phyloP scores from a whole-genome alignment of 306 rosid genomes.

The Pyrus bretschneideri region DNA sequence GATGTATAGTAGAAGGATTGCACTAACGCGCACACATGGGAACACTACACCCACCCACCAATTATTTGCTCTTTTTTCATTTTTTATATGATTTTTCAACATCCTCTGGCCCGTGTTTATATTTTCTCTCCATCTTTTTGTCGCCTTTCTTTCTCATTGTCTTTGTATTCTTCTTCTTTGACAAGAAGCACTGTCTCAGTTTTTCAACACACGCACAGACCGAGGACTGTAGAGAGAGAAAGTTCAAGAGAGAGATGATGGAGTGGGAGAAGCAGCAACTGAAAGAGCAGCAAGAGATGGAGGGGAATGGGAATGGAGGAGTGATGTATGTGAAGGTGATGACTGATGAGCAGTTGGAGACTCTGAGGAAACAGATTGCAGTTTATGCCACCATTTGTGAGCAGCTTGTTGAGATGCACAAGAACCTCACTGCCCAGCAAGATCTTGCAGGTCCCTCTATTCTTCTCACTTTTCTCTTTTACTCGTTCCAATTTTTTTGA shows the following conservation, averaged over 20 bases:
- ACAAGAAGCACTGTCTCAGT: neutral
- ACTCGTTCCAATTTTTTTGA: neutral
- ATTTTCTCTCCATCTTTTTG: conserved; percentile 4
- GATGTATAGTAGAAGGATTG: neutral
- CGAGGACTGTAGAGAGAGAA: neutral
- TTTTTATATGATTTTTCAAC: neutral
- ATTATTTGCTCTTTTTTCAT: neutral
- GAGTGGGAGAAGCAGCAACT: conserved; percentile 60
- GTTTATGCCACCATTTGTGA: conserved; percentile 76
- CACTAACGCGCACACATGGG: neutral
- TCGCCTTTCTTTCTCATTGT: conserved; percentile 28
- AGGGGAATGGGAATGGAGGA: conserved; percentile 23
- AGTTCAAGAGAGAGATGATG: conserved; percentile 8
- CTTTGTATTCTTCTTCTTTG: neutral
- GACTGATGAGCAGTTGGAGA: conserved; percentile 94
- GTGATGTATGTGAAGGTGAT: conserved; percentile 72
- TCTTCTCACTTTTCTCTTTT: conserved; percentile 3
- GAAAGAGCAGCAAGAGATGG: conserved; percentile 23
- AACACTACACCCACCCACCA: conserved; percentile 13
- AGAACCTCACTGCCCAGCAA: conserved; percentile 63
- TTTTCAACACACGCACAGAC: neutral
- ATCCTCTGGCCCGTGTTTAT: neutral
- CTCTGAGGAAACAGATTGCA: conserved; percentile 80
- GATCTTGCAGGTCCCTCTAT: conserved; percentile 66
- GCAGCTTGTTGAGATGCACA: conserved; percentile 81